A percentile compares a stretch with the other conserved stretches of the same genome.
Conservation (phyloP, 257 asterid species). For the Jaltomata sinuosa region DNA sequence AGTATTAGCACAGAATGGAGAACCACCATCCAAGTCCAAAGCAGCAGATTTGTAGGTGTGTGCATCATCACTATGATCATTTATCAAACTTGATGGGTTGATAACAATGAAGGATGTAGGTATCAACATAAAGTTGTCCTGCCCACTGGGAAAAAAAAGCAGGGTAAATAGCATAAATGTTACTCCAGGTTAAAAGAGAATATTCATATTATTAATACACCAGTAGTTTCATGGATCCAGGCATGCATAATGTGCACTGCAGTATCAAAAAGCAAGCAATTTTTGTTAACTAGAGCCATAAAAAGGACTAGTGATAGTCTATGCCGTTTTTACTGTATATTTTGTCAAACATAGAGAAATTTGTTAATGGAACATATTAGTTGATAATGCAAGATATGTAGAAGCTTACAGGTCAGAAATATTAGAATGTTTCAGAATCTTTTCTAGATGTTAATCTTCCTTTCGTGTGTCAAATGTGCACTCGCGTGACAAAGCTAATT, state of each 20-base stretch:
- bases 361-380: neutral
- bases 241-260: neutral
- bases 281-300: neutral
- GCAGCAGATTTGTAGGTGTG: conserved; percentile 12
- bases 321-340: neutral
- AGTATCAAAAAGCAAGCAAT: neutral
- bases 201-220: neutral
- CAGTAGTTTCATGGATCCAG: neutral
- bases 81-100: conserved; percentile 25
- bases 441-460: neutral
- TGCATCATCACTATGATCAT: conserved; percentile 18
- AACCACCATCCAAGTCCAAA: conserved; percentile 11
- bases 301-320: neutral
- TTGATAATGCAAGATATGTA: neutral
- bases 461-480: neutral
- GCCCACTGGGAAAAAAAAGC: conserved; percentile 29
- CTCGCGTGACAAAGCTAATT: neutral
- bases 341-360: neutral
- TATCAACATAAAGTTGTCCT: conserved; percentile 44
- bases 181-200: neutral
- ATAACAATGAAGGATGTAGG: conserved; percentile 72
- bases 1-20: conserved; percentile 25
- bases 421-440: neutral
- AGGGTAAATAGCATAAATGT: neutral
- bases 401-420: neutral